Evolutionary conservation across 2,329 filamentous ascomycete species (phyloP), one percentile per base, ranked within the genome.

Genomic region (Penicillium sp.): DNA sequence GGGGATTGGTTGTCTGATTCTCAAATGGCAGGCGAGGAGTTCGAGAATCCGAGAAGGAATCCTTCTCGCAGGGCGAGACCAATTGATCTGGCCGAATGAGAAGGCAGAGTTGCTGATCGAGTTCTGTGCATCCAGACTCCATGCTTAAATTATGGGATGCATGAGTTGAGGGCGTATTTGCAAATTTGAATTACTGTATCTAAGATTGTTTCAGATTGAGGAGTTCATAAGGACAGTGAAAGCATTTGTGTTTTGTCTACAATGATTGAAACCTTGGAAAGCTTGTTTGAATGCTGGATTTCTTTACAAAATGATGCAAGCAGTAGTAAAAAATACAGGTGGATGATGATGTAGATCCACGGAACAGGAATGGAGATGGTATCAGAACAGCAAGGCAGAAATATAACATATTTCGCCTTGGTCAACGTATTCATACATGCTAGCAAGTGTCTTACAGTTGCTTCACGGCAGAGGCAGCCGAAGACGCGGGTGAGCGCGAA

Each of bases 301-400:
- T 14, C 33, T 49, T 29, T 49, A 49, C 51, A 53, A 19, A 31
- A 21, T 52, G 13, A 42, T 27, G n/a, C 19, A 53, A n/a, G 1
- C 23, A 25, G 21, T 42, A 29, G 33, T 50, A 42, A 33, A 7
- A 45, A 35, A 53, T 46, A 46, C 42, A 53, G n/a, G 29, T 46
- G 42, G 14, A 46, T 46, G 46, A 43, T 48, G 11, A 23, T 8
- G 37, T 1, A 35, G 16, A 37, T 49, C 29, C 46, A 69, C 65
- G 54, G 48, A 21, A 43, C n/a, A 60, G 39, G 66, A 68, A 68
- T 67, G 66, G 66, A 68, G 64, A 68, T 67, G 55, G 13, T 66
- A 67, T 70, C 63, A 60, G 55, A 35, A 43, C 37, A 55, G 10
- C 50, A 65, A 50, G 59, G 8, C 48, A 14, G 23, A 19, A 19